Base-by-base conservation (phyloP, 2,329 filamentous ascomycete genomes). In the Neofusicoccum kwambonambiense region DNA sequence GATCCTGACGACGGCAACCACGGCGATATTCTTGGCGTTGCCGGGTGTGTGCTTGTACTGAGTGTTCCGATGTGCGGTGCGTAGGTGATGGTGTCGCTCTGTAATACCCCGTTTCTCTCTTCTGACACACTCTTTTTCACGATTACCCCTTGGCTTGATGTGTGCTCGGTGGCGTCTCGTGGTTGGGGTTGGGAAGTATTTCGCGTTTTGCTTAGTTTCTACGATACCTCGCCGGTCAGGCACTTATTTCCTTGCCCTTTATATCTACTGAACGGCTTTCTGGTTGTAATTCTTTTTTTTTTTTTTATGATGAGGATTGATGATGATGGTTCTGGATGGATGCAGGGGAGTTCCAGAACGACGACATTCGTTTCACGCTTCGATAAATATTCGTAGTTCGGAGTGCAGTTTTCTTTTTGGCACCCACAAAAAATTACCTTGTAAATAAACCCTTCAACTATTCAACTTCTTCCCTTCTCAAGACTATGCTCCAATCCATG, bases 1-100 rank as follows among this genome's bases (percentile, higher is more conserved):
- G 3, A 65, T 78, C 9, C 64, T 73, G 8, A 72, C 77, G 27
- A 64, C 73, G 8, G 57, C 70, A 3, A 61, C 78, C 51, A 73
- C 73, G 11, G 70, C 73, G 27, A 69, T 65, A 9, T 66, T 72
- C n/a, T 54, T 69, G 11, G 69, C 69, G 8, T 22, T 72, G 57
- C 70, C 70, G 7, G 41, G 47, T 2, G 67, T 58, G 12, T 50
- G 51, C 6, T 41, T 68, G 37, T 68, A 52, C 37, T 68, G 50
- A 37, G 15, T 15, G 60, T 13, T 56, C 8, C 11, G 35, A 1
- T 41, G 22, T 41, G 34, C 8, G 52, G 34, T 22, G 7, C 4
- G 27, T 31, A 31, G 27, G 12, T 41, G 19, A 8, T 9, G 8
- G 34, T 22, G 31, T 61, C 35, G 54, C 17, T 50, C 9, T 39